These are phyloP conservation scores for Citrus inodora DNA, from an alignment of 345 rosid genomes.

Conservation along the genomic window DNA sequence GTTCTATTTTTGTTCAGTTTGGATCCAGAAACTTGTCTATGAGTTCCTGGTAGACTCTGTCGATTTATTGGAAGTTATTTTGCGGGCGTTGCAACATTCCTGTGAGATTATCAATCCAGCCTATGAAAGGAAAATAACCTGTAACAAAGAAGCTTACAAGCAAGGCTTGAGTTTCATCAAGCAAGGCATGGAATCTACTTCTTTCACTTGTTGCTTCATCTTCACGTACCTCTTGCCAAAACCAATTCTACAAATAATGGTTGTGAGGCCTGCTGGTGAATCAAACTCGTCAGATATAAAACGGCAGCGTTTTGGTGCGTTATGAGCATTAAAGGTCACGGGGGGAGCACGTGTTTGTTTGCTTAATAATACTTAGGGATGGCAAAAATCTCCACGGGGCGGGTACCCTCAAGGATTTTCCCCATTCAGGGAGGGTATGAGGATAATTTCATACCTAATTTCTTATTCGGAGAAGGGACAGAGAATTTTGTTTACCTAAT, in stretches of 20 bases:
- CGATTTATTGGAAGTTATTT: constrained; percentile 29
- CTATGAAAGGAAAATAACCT: constrained; percentile 27
- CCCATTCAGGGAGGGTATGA: too few relatives aligned
- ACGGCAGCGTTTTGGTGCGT: too few relatives aligned
- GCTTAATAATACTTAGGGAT: too few relatives aligned
- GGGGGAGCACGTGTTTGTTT: too few relatives aligned
- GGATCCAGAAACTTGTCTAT: constrained; percentile 35
- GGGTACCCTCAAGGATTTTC: rapidly evolving
- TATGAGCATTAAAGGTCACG: too few relatives aligned
- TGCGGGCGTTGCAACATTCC: constrained; percentile 31
- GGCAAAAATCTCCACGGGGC: too few relatives aligned
- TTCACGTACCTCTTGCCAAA: constrained; percentile 23
- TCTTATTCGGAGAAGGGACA: too few relatives aligned
- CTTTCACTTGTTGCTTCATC: neutral
- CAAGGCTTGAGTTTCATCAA: neutral
- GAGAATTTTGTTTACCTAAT: too few relatives aligned
- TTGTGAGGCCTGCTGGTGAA: too few relatives aligned
- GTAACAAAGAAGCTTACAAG: constrained; percentile 14
- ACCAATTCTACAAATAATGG: constrained; percentile 21
- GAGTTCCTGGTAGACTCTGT: constrained; percentile 35
- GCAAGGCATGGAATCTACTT: constrained; percentile 6
- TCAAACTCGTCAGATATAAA: too few relatives aligned
- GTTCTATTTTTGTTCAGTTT: neutral
- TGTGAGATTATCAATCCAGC: constrained; percentile 25
- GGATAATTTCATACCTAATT: too few relatives aligned